Percentiles rank a stretch among this genome's conserved stretches.
phyloP scores from a whole-genome alignment of 306 rosid species.

The Begonia loranthoides region DNA sequence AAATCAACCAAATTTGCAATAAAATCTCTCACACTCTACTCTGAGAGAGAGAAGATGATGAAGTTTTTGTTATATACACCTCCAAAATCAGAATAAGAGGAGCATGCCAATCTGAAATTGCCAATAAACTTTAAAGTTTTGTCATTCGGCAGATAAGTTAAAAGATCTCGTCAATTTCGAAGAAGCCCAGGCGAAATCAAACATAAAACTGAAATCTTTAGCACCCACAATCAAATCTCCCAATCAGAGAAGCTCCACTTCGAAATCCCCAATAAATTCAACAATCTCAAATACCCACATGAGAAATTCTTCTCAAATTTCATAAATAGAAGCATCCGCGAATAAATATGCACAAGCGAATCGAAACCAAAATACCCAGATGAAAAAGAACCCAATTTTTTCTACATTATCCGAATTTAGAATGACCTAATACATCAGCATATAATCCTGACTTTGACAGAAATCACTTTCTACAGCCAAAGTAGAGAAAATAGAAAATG shows the following conservation, averaged over 20 bases:
- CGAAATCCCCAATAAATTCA: not conserved
- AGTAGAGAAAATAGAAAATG: conserved; percentile 17
- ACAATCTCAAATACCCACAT: conserved; percentile 1
- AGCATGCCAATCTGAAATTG: not conserved
- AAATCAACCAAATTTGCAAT: conserved; percentile 3
- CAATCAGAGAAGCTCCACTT: not conserved
- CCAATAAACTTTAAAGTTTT: not conserved
- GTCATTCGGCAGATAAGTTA: conserved; percentile 13
- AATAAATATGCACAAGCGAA: no score
- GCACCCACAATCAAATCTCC: conserved; percentile 3
- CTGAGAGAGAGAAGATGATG: not conserved
- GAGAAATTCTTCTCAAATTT: not conserved
- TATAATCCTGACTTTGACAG: conserved; percentile 6
- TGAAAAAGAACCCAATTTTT: no score
- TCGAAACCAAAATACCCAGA: no score
- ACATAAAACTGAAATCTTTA: conserved; percentile 1
- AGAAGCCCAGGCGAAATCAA: conserved; percentile 23
- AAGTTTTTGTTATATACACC: not conserved
- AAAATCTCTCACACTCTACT: not conserved
- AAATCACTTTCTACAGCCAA: conserved; percentile 8
- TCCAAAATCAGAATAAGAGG: not conserved
- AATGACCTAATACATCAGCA: not conserved
- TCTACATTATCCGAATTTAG: no score
- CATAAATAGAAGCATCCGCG: not conserved
- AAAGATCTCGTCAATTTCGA: conserved; percentile 31